phyloP scores from a whole-genome alignment of 1,284 basidiomycete genomes.

The Trametes polyzona region DNA sequence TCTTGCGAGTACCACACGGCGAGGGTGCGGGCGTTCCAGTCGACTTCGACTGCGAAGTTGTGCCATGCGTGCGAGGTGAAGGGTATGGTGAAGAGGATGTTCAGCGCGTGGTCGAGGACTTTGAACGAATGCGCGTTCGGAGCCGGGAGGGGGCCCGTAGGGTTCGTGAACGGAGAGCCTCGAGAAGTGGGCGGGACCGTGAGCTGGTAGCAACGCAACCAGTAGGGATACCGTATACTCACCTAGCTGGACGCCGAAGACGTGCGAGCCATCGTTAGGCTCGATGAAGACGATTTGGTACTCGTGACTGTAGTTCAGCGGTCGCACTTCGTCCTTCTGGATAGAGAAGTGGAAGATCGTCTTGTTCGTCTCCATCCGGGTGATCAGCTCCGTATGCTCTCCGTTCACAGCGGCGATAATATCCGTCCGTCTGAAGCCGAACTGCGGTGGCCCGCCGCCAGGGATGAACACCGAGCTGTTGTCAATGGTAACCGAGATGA shows the following conservation, averaged over 20 bases:
- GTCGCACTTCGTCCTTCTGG: slow-evolving; percentile 44
- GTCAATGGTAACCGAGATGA: slow-evolving; percentile 55
- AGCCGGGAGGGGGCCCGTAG: slow-evolving; percentile 45
- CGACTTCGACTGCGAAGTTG: slow-evolving; percentile 61
- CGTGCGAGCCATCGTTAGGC: slow-evolving; percentile 57
- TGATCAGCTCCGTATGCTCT: slow-evolving; percentile 44
- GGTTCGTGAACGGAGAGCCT: slow-evolving; percentile 61
- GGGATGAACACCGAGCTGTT: slow-evolving; percentile 63
- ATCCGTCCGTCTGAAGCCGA: slow-evolving; percentile 62
- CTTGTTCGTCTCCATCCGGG: slow-evolving; percentile 46
- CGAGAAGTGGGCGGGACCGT: not conserved
- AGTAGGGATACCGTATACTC: slow-evolving; percentile 7
- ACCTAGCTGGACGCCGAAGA: slow-evolving; percentile 63
- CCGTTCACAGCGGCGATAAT: slow-evolving; percentile 50
- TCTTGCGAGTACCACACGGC: slow-evolving; percentile 54
- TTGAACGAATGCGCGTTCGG: slow-evolving; percentile 50
- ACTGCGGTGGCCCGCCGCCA: slow-evolving; percentile 49
- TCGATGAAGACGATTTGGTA: slow-evolving; percentile 69
- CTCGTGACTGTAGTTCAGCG: slow-evolving; percentile 59
- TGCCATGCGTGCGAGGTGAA: slow-evolving; percentile 55
- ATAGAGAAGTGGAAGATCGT: slow-evolving; percentile 63
- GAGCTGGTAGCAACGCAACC: not conserved
- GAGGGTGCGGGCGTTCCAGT: slow-evolving; percentile 57
- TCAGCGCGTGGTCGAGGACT: slow-evolving; percentile 55
- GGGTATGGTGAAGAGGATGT: slow-evolving; percentile 51